Evolutionary conservation across 2,329 filamentous ascomycete species (phyloP).

Genomic region (Pseudofabraea citricarpa): DNA sequence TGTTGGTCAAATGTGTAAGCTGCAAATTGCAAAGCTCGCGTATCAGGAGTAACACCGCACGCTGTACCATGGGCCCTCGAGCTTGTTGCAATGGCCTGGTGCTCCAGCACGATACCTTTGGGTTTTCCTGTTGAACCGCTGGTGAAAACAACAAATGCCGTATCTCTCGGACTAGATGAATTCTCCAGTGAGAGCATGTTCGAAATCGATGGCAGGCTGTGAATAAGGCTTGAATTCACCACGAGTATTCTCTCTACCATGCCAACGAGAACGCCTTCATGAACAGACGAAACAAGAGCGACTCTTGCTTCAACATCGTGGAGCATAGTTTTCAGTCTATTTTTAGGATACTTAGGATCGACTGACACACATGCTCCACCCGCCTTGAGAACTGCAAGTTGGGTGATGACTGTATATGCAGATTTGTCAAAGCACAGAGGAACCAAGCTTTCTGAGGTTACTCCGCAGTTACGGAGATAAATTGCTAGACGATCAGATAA

Average conservation of each 20-base stretch:
- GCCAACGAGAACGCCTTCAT: too few relatives aligned
- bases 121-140: constrained; percentile 32
- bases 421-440: constrained; percentile 24
- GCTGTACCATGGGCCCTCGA: constrained; percentile 2
- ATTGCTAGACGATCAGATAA: constrained; percentile 11
- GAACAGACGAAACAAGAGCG: too few relatives aligned
- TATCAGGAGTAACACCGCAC: background rate
- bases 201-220: too few relatives aligned
- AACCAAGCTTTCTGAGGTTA: constrained; percentile 13
- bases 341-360: constrained; percentile 22
- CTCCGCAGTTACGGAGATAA: constrained; percentile 9
- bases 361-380: constrained; percentile 23
- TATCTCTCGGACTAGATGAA: constrained; percentile 48
- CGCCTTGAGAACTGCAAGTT: constrained; percentile 20
- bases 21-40: constrained; percentile 7
- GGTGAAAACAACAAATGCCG: constrained; percentile 48
- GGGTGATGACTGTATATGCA: constrained; percentile 17
- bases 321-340: background rate
- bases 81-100: constrained; percentile 7
- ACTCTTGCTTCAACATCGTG: constrained; percentile 5
- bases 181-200: constrained; percentile 6
- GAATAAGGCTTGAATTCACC: too few relatives aligned
- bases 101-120: background rate
- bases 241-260: too few relatives aligned
- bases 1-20: constrained; percentile 17